Percentiles rank a stretch among this genome's conserved stretches.
Evolutionary conservation across 1,139 yeast genomes (phyloP).

Genomic region (Lodderomyces orthopsilosis): DNA sequence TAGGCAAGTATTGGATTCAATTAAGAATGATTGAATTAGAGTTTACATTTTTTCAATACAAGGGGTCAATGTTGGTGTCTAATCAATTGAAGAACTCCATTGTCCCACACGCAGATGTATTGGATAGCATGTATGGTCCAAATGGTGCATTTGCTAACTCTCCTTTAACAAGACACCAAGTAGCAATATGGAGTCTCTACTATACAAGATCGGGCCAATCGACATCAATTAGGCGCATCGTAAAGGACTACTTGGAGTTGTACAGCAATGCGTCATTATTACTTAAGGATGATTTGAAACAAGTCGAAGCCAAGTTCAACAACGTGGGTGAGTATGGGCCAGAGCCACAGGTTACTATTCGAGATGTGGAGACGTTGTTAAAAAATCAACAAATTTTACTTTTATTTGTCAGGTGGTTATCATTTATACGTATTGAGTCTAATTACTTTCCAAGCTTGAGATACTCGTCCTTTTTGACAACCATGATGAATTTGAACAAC

Average conservation of each 20-base stretch:
- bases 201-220: slow-evolving; percentile 21
- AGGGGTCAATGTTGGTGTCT: slow-evolving; percentile 31
- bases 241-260: slow-evolving; percentile 21
- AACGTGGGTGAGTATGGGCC: neutral
- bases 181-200: slow-evolving; percentile 25
- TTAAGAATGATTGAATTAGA: slow-evolving; percentile 30
- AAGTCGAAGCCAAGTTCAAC: slow-evolving; percentile 2
- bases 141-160: slow-evolving; percentile 12
- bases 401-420: slow-evolving; percentile 29
- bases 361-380: slow-evolving; percentile 18
- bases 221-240: slow-evolving; percentile 17
- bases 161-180: slow-evolving; percentile 15
- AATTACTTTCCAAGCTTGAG: slow-evolving; percentile 35
- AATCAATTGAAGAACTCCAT: slow-evolving; percentile 26
- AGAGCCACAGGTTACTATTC: neutral
- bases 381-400: slow-evolving; percentile 21
- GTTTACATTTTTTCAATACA: slow-evolving; percentile 29
- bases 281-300: slow-evolving; percentile 13
- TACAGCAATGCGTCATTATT: slow-evolving; percentile 19
- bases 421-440: slow-evolving; percentile 29
- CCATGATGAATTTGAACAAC: slow-evolving; percentile 26
- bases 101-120: slow-evolving; percentile 24
- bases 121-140: slow-evolving; percentile 19
- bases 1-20: slow-evolving; percentile 30
- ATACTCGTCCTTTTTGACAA: slow-evolving; percentile 27